Evolutionary conservation across 768 basidiomycete species (phyloP), one percentile per base, ranked within the genome.

Genomic region (Mycena rebaudengoi): DNA sequence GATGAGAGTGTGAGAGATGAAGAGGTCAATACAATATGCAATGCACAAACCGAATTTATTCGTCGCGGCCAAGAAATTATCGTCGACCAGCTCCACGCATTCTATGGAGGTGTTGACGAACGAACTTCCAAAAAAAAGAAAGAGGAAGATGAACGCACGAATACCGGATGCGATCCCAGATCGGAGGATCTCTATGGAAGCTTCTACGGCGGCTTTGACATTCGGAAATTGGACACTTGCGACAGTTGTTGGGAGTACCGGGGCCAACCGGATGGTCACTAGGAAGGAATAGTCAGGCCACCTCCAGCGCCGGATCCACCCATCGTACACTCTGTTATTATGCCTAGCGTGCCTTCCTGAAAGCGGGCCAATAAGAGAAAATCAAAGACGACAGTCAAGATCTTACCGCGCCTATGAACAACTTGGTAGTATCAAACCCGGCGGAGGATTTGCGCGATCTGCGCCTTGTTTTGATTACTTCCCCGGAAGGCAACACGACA

Each of bases 391-490:
- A 4, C 20, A 21, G n/a, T n/a, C n/a, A 5, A 48, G 18, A 23
- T 29, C 54, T 59, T 0, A 93, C 93, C 23, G 60, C 60, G 14
- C 95, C 95, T 49, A 96, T 91, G 75, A 96, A 95, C 7, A 95
- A 70, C 61, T 95, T 95, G 0, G 92, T 95, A 1, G 83, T 77
- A 70, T 97, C 95, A 63, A 91, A 95, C 1, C 96, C 95, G 0
- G 95, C 93, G 0, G 94, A 90, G 0, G 91, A 94, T 72, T 98
- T 97, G 32, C 94, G 80, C 4, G 91, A 83, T 26, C 91, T 82
- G 23, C 83, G 79, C 4, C 95, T 87, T 2, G 96, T 98, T 71
- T 96, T 96, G 73, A 98, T 96, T 13, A 97, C 90, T 72, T 95
- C 87, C 1, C 96, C 96, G 6, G 87, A 88, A 2, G 95, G 93